Base-by-base conservation (phyloP, 768 basidiomycete genomes). In the Mycena venus region DNA sequence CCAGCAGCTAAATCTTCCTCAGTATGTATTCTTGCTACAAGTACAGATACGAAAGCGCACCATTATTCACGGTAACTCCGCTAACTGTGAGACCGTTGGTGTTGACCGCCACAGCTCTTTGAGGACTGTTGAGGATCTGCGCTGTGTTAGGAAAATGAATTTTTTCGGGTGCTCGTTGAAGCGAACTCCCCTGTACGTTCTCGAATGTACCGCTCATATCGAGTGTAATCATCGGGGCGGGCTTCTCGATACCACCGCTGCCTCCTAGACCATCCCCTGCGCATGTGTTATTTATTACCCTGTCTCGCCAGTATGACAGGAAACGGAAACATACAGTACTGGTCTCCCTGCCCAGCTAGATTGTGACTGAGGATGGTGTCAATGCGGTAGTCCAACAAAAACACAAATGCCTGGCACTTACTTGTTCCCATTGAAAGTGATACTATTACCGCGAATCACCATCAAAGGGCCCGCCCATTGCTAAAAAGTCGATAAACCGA, bases 191-290 rank as follows among this genome's bases (percentile, higher is more conserved):
- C 65, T 74, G 64, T 9, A 78, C 12, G 32, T 77, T 77, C 21
- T 62, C 56, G 31, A 78, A 77, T 0, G 66, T 68, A 10, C 78
- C 78, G 15, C 78, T 70, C 74, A 76, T 76, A 34, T 77, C 73
- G 70, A 78, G 67, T 7, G 63, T 34, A 8, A 78, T 44, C 78
- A 78, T 78, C 0, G 78, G 78, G 17, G 65, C 78, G 2, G 65
- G 72, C n/a, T 73, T 73, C 2, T 58, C 21, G 3, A 68, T 73
- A 1, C 77, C 77, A 11, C 75, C 77, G 47, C 66, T 70, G 19
- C 31, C 32, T 15, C 71, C 71, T 2, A 29, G 83, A 8, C 70
- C 70, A 23, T 72, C 71, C 63, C 62, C 68, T 61, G 8, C 9
- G 19, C n/a, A 44, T 14, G 4, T 38, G 68, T 51, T 15, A 59